These are phyloP conservation scores for Stephanodiscus triporus DNA, from an alignment of 108 stramenopile genomes.

Conservation along the genomic window DNA sequence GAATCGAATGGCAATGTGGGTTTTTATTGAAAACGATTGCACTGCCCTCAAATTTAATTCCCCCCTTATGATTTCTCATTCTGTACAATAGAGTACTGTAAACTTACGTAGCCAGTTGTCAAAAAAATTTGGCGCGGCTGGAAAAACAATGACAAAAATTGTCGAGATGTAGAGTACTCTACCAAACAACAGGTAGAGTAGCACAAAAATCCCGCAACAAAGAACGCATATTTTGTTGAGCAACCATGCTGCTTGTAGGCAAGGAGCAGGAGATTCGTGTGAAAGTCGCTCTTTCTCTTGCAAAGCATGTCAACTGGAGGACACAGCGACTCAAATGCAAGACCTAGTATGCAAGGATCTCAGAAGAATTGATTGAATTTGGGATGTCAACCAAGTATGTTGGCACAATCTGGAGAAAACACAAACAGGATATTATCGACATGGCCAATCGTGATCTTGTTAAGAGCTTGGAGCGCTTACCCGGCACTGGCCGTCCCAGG, in stretches of 20 bases:
- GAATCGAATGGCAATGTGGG: too few species aligned
- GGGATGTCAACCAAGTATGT: neutral
- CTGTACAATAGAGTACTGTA: too few species aligned
- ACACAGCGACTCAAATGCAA: neutral
- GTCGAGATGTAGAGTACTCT: too few species aligned
- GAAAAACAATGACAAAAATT: too few species aligned
- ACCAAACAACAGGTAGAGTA: too few species aligned
- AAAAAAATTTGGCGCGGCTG: too few species aligned
- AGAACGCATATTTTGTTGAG: too few species aligned
- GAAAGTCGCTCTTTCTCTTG: neutral
- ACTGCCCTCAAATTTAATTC: too few species aligned
- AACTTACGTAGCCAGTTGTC: too few species aligned
- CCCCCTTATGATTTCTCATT: too few species aligned
- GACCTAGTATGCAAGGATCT: neutral
- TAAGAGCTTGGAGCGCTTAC: neutral
- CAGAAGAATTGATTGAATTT: neutral
- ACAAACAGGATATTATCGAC: neutral
- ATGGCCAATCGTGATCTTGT: neutral
- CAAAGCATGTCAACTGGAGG: neutral
- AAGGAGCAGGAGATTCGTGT: neutral
- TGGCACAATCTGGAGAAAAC: neutral
- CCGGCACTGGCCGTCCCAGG: neutral
- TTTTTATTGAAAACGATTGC: too few species aligned
- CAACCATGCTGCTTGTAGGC: neutral
- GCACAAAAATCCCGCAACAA: too few species aligned